Percentiles rank a stretch among this genome's conserved stretches.
Conservation (phyloP, 345 rosid species). For the Gossypium bickii region DNA sequence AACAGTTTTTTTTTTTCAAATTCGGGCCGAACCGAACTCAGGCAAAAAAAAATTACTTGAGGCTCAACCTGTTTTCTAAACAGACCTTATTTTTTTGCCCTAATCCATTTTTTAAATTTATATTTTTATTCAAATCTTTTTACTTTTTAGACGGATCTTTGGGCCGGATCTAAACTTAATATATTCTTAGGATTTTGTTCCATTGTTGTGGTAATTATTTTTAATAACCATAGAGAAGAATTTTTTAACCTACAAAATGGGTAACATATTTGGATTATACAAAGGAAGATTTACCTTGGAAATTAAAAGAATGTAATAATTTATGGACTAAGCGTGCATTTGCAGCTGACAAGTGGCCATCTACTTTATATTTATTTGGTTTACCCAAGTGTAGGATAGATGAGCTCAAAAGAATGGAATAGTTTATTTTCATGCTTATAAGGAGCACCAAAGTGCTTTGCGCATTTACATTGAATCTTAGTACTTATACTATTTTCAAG, state of each 20-base stretch:
- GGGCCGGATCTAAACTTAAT: too few relatives aligned
- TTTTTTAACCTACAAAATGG: not conserved
- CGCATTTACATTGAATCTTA: not conserved
- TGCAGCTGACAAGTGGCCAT: not conserved
- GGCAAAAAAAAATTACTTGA: too few relatives aligned
- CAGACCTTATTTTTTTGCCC: rapidly evolving
- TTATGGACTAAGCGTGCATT: not conserved
- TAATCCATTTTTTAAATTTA: too few relatives aligned
- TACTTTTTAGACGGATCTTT: too few relatives aligned
- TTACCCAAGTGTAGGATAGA: not conserved
- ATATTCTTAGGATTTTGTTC: too few relatives aligned
- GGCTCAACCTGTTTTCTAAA: too few relatives aligned
- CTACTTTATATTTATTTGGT: not conserved
- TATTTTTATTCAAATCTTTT: too few relatives aligned
- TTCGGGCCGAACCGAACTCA: rapidly evolving
- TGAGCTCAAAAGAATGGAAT: not conserved
- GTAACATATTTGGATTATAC: not conserved
- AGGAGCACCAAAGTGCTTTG: not conserved
- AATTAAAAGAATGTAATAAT: not conserved
- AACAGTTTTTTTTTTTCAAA: too few relatives aligned
- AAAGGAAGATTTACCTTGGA: not conserved
- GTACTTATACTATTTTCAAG: not conserved
- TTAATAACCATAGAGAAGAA: not conserved
- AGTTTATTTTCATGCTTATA: not conserved
- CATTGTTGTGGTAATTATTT: too few relatives aligned